Base-by-base conservation (phyloP, 2,329 filamentous ascomycete species). In the Colletotrichum salicis region DNA sequence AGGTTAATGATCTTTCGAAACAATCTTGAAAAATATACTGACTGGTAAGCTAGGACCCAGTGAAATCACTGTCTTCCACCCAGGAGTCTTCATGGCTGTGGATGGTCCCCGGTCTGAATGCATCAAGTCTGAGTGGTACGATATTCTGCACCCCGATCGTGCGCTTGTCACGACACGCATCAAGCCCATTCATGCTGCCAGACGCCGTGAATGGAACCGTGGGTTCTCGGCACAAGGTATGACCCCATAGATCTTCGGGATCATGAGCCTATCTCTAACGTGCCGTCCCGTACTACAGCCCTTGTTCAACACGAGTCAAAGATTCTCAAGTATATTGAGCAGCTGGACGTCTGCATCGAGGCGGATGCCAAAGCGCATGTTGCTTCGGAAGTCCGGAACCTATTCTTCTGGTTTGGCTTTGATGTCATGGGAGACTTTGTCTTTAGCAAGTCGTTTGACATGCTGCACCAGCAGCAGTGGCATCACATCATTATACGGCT, bases 341-440 rank as follows among this genome's bases (percentile, higher is more conserved):
- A 73, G 61, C 73, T 77, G 33, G 73, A 76, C 22, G 31, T 68
- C 24, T 62, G 58, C 33, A 74, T 78, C 55, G 69, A 75, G 54
- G 66, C 58, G 29, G 67, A 76, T 61, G 68, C 67, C 56, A 70
- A 73, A 59, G 52, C 51, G 7, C 57, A 67, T 29, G 51, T 65
- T 24, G 24, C 70, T 12, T 74, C 73, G 0, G 71, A 76, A 37
- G 61, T 77, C 24, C 72, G 74, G 13, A 68, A 76, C 37, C 66
- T 75, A 1, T 73, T 79, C 27, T 77, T 76, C 64, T 80, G 78
- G 78, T 78, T 81, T 22, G 74, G 72, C 2, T 79, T 79, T 10
- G 78, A 82, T 41, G 75, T 81, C 48, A 83, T 84, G 77, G 80
- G 81, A 3, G 79, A 82, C 33, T 74, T 83, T 15, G 75, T 78